Evolutionary conservation across 1,139 yeast species (phyloP), one percentile per base, ranked within the genome.

Genomic region (Pichia sp.): DNA sequence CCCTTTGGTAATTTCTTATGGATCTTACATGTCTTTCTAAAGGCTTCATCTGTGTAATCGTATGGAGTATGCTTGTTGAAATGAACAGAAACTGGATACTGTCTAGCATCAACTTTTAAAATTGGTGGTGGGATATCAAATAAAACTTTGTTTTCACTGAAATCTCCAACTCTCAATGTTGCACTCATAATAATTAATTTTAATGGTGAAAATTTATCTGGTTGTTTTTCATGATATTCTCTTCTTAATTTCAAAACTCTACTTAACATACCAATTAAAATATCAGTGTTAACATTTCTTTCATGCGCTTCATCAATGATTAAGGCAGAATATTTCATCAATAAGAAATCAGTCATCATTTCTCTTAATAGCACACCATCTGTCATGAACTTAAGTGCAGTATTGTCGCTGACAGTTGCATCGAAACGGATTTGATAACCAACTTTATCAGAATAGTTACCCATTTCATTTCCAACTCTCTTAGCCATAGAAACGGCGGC

Each of bases 241-340:
- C 85, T 73, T 64, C 99, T 80, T 39, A 93, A 72, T 56, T 77
- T 81, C 53, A 89, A 76, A n/a, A 91, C 84, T 56, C 99, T 80
- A 60, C 96, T 88, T 46, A 93, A 71, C 83, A 93, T 87, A 44
- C 99, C 99, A 55, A 94, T 89, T 50, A 94, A 71, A 45, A 94
- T 91, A 68, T 94, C 99, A 0, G 99, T 94, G 60, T 93, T 94
- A 53, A 91, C 83, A 61, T 90, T 91, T 62, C 99, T 79, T 65
- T 94, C 99, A 65, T 94, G 99, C 0, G 99, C 99, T 67, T 93
- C 99, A 70, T 94, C 99, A 52, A 94, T 88, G 31, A 94, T 77
- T 38, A 94, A 75, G 1, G 86, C 83, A 1, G 97, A 89, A 63
- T 94, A 94, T 61, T 87, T 88, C 33, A 78, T 75, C 42, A 94